Evolutionary conservation across 164 flowering plant genomes (phyloP).

Genomic region (Platanus orientalis): DNA sequence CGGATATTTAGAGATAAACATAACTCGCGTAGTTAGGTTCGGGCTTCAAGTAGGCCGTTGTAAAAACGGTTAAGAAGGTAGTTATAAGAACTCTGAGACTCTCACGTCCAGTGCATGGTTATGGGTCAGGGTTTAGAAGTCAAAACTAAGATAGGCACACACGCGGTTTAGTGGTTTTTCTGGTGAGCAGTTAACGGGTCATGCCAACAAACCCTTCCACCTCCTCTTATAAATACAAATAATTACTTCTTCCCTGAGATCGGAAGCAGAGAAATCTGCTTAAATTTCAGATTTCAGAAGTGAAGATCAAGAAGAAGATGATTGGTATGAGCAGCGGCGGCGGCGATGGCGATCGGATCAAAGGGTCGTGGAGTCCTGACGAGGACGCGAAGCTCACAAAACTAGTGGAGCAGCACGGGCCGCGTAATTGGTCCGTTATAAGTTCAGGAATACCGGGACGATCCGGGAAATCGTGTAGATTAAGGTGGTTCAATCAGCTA

Average conservation of each 20-base stretch:
- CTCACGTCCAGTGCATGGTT: constrained; percentile 1
- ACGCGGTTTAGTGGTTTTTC: constrained; percentile 18
- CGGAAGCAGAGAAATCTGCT: too few species aligned
- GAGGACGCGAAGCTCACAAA: constrained; percentile 46
- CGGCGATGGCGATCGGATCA: constrained; percentile 32
- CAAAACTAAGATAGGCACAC: neutral
- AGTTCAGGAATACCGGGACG: constrained; percentile 59
- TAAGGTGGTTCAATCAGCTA: constrained; percentile 83
- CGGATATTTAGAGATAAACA: neutral
- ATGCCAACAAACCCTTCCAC: constrained; percentile 31
- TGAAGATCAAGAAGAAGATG: too few species aligned
- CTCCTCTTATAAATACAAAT: neutral
- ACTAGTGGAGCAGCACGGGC: constrained; percentile 56
- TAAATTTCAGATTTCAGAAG: too few species aligned
- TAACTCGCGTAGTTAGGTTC: too few species aligned
- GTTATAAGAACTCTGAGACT: neutral
- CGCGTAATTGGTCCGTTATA: constrained; percentile 66
- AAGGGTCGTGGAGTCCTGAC: constrained; percentile 65
- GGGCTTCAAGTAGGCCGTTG: too few species aligned
- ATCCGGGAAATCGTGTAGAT: constrained; percentile 71
- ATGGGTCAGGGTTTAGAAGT: neutral
- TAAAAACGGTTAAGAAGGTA: neutral
- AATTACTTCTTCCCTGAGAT: too few species aligned
- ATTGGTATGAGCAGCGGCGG: too few species aligned
- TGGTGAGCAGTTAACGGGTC: constrained; percentile 44